Evolutionary conservation across 2,329 filamentous ascomycete genomes (phyloP).

Genomic region (Sclerotinia trifoliorum): DNA sequence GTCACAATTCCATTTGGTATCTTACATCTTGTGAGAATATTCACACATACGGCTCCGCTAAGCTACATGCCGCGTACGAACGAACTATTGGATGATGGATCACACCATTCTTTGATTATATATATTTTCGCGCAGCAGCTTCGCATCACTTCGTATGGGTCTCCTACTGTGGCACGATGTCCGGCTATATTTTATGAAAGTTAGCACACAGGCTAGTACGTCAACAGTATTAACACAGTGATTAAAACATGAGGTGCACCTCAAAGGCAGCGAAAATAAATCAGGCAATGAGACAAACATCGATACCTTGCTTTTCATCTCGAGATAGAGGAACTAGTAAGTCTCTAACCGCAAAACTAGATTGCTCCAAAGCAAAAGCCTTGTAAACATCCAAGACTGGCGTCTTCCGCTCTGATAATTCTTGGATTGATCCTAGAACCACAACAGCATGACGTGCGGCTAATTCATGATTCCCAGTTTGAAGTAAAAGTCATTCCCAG

Average conservation of each 20-base stretch:
- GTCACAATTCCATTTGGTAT: neutral
- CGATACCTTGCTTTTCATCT: constrained; percentile 19
- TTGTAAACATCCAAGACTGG: neutral
- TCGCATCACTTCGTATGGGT: constrained; percentile 26
- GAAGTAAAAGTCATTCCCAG: constrained; percentile 60
- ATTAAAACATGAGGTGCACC: constrained; percentile 21
- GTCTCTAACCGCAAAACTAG: constrained; percentile 27
- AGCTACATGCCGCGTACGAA: too few relatives aligned
- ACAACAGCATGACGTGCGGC: constrained; percentile 31
- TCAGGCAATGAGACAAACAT: constrained; percentile 30
- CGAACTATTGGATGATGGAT: neutral
- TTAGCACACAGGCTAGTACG: constrained; percentile 16
- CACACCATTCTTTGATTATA: constrained; percentile 20
- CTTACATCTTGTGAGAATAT: neutral
- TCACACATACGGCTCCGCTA: too few relatives aligned
- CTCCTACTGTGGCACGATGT: constrained; percentile 18
- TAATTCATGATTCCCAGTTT: constrained; percentile 53
- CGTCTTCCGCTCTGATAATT: constrained; percentile 22
- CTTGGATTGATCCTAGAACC: constrained; percentile 32
- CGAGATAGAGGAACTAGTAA: constrained; percentile 23
- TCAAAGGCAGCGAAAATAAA: constrained; percentile 31
- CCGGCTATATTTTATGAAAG: constrained; percentile 27
- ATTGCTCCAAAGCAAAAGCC: constrained; percentile 30
- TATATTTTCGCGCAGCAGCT: constrained; percentile 25
- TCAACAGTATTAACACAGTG: neutral